A percentile compares a stretch with the other conserved stretches of the same genome.
phyloP scores from a whole-genome alignment of 2,329 filamentous ascomycete genomes.

The Bipolaris gigantea region DNA sequence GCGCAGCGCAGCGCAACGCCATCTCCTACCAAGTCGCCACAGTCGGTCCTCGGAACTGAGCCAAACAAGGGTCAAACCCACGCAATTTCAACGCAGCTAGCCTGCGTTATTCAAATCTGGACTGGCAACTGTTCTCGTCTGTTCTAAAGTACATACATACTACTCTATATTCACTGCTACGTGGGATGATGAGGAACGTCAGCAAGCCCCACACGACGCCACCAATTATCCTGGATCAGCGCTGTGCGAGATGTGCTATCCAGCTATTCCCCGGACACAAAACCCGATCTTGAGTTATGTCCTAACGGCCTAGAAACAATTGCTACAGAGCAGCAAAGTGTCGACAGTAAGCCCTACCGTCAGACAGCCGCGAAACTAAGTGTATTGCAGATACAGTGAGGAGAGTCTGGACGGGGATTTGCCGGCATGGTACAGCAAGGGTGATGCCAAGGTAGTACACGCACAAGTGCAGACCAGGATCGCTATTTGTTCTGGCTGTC shows the following conservation, averaged over 20 bases:
- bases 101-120: constrained; percentile 4
- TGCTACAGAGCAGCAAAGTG: neutral
- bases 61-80: neutral
- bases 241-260: constrained; percentile 2
- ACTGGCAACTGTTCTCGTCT: constrained; percentile 7
- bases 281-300: neutral
- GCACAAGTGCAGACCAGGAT: constrained; percentile 4
- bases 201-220: constrained; percentile 9
- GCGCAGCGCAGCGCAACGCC: neutral
- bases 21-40: neutral
- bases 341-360: constrained; percentile 3
- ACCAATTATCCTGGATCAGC: constrained; percentile 4
- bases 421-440: constrained; percentile 16
- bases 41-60: neutral
- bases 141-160: neutral
- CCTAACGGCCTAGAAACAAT: neutral
- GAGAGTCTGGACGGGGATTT: constrained; percentile 7
- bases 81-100: neutral
- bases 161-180: constrained; percentile 12
- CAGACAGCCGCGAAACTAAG: constrained; percentile 13
- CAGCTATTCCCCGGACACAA: neutral
- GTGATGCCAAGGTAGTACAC: constrained; percentile 17
- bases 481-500: constrained; percentile 20
- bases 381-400: constrained; percentile 16
- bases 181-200: constrained; percentile 18